Evolutionary conservation across 2,329 filamentous ascomycete genomes (phyloP), one percentile per base, ranked within the genome.

Genomic region (Claviceps digitariae): DNA sequence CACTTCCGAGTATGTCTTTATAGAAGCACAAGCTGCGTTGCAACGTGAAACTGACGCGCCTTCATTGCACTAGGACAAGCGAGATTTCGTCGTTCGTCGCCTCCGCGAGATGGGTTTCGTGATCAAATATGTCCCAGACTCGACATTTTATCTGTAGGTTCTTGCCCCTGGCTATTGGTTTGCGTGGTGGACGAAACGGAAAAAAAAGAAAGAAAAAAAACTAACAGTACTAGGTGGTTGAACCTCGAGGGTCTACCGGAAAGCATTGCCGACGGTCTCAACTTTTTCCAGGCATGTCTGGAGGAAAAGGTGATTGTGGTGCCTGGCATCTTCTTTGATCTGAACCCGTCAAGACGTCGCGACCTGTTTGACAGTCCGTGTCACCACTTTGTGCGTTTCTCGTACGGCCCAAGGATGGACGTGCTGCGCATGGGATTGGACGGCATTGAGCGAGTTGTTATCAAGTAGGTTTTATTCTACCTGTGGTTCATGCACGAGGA

Each of bases 291-390:
- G 67, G 90, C 90, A 31, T 93, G 93, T 65, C 74, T 97, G 46
- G 82, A 87, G 64, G 90, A 96, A 75, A 94, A 94, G 77, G 88
- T 94, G 60, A 96, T 96, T 64, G 90, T 96, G 20, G 91, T 97
- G 4, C 91, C 91, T 0, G 91, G 91, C 56, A 97, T 97, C 69
- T 97, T 97, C 78, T 97, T 97, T 67, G 91, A 97, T 64, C 72
- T 97, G 58, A 97, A 97, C 73, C 91, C 91, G 4, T 85, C 86
- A 38, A 86, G 89, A 67, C 79, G 91, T 59, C 79, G 91, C 66
- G 91, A 97, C 68, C 70, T 97, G 60, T 97, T 97, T 60, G 91
- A 97, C 71, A 88, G 82, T 60, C 91, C 91, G 55, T 96, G 91
- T 71, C 91, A 97, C 71, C 86, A 93, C 71, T 94, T 91, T 66